A percentile compares a stretch with the other conserved stretches of the same genome.
Conservation (phyloP, 257 asterid species). For the Solanum pennellii region DNA sequence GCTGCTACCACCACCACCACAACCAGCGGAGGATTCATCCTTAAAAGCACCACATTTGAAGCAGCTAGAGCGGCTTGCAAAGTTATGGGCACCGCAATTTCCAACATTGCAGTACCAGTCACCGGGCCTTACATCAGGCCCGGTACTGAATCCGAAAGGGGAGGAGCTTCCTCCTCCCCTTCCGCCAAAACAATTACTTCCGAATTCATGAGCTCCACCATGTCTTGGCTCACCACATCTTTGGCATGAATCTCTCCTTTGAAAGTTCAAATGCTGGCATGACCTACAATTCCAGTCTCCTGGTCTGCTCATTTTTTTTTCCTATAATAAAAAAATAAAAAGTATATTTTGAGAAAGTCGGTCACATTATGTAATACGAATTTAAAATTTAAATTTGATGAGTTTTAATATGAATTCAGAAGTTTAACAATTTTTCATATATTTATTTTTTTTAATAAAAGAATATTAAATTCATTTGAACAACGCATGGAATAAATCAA, state of each 20-base stretch:
- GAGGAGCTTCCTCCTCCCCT: slow-evolving; percentile 20
- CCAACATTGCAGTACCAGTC: slow-evolving; percentile 88
- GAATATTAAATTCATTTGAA: not conserved
- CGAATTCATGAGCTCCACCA: slow-evolving; percentile 39
- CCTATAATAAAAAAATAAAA: not conserved
- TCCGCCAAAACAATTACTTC: slow-evolving; percentile 27
- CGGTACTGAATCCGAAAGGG: slow-evolving; percentile 36
- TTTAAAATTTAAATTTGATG: not conserved
- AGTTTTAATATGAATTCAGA: not conserved
- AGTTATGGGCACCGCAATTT: slow-evolving; percentile 93
- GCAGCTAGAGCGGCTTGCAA: slow-evolving; percentile 97
- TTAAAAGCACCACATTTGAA: slow-evolving; percentile 89
- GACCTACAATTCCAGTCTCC: slow-evolving; percentile 99
- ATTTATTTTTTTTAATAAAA: not conserved
- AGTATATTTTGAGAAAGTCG: not conserved
- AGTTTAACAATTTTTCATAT: not conserved
- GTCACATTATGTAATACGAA: not conserved
- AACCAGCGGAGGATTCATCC: slow-evolving; percentile 35
- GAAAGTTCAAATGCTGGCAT: slow-evolving; percentile 93
- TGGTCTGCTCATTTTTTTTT: slow-evolving; percentile 61
- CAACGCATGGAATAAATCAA: not conserved
- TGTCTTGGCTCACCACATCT: slow-evolving; percentile 85
- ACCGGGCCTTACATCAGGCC: slow-evolving; percentile 98
- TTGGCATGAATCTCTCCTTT: slow-evolving; percentile 91
- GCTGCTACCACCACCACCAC: slow-evolving; percentile 10